Evolutionary conservation across 2,329 filamentous ascomycete species (phyloP).

Genomic region (Truncatella angustata): DNA sequence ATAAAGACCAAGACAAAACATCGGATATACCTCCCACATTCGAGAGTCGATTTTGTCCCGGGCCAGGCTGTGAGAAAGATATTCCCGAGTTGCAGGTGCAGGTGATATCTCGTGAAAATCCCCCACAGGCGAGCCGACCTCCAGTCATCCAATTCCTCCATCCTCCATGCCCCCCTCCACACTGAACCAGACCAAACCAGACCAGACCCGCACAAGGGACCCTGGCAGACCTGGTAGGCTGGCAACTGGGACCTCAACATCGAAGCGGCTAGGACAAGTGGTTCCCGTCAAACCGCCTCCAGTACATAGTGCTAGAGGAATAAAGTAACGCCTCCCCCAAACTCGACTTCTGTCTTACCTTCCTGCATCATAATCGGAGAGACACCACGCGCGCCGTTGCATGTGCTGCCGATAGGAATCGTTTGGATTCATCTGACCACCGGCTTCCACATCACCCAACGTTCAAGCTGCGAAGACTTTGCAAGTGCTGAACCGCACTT

Average conservation of each 20-base stretch:
- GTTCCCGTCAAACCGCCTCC: neutral
- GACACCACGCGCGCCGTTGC: neutral
- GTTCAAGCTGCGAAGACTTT: neutral
- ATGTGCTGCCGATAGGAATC: neutral
- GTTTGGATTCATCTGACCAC: neutral
- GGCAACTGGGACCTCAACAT: neutral
- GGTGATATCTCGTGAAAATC: too few relatives aligned
- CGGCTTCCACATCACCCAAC: neutral
- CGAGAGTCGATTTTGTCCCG: too few relatives aligned
- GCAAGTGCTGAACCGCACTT: neutral
- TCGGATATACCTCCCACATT: too few relatives aligned
- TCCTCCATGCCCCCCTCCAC: too few relatives aligned
- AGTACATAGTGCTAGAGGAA: slow-evolving; percentile 1
- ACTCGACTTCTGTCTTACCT: slow-evolving; percentile 3
- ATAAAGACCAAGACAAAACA: too few relatives aligned
- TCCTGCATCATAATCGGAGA: slow-evolving; percentile 5
- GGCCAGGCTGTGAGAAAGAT: too few relatives aligned
- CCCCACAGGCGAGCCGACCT: too few relatives aligned
- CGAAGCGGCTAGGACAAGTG: neutral
- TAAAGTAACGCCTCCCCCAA: slow-evolving; percentile 12
- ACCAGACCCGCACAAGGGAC: too few relatives aligned
- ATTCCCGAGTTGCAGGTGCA: too few relatives aligned
- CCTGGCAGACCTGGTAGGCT: too few relatives aligned
- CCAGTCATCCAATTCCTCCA: too few relatives aligned
- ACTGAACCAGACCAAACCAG: too few relatives aligned